phyloP scores from a whole-genome alignment of 2,329 filamentous ascomycete genomes.

The Colletotrichum navitas region DNA sequence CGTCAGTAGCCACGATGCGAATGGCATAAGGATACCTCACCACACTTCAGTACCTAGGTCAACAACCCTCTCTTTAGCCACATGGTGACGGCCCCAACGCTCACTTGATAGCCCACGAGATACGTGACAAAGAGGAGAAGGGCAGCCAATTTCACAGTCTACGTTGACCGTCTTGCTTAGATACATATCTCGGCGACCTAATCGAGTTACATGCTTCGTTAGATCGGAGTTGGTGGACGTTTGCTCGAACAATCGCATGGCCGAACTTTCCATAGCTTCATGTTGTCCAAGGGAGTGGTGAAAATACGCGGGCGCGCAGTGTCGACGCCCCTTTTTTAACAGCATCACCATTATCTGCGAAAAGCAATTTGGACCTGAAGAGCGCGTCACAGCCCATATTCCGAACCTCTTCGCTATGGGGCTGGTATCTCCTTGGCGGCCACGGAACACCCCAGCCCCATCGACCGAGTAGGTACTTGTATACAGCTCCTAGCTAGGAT shows the following conservation, averaged over 20 bases:
- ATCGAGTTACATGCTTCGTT: neutral
- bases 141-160: neutral
- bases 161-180: constrained; percentile 3
- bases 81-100: neutral
- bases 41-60: no score
- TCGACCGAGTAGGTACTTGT: neutral
- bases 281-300: no score
- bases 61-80: neutral
- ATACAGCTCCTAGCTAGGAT: neutral
- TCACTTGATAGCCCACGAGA: neutral
- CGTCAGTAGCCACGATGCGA: neutral
- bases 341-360: neutral
- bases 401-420: neutral
- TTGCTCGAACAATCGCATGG: neutral
- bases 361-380: neutral
- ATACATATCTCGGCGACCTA: no score
- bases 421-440: neutral
- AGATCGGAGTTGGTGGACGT: neutral
- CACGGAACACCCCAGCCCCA: neutral
- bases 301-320: neutral
- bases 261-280: neutral
- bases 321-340: no score
- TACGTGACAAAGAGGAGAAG: neutral
- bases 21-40: neutral
- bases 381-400: neutral